Base-by-base conservation (phyloP, 2,329 filamentous ascomycete genomes). In the Colletotrichum musae region DNA sequence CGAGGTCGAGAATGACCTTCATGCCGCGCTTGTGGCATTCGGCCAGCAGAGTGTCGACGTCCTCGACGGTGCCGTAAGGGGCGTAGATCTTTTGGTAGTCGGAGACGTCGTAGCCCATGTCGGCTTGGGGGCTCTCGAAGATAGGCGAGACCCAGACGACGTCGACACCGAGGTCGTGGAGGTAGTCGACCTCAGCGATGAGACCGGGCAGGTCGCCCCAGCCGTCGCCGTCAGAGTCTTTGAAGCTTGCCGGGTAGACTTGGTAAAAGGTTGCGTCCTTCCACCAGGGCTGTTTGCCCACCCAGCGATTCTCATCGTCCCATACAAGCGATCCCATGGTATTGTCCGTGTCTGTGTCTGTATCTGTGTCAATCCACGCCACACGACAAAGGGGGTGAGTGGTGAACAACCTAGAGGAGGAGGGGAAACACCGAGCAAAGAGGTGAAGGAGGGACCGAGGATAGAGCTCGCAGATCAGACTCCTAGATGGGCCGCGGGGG, bases 21-120 rank as follows among this genome's bases (percentile, higher is more conserved):
- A 94, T 89, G 0, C 84, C 87, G 2, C 89, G 81, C 5, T 81
- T 72, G 69, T 93, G 90, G 45, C 87, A 87, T 12, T 87, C 87
- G 21, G 82, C 70, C n/a, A 93, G 88, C 36, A 94, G 77, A 0
- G 80, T 78, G 58, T 93, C 90, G 28, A 93, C 88, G 75, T 94
- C 91, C 51, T 85, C 82, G 13, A 93, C 81, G 1, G 88, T 91
- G 5, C 92, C 92, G 71, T 93, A 94, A 1, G 87, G 86, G 0
- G 86, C 83, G 70, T 93, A 87, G 36, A 94, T 91, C 47, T 83
- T 85, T 71, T 89, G 86, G 72, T 94, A 94, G 75, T 94, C 87
- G 0, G 86, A 86, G n/a, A 93, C 88, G 72, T 93, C 92, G 74
- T 93, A 93, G 32, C 91, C 91, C 90, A 93, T 92, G 70, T 93